Evolutionary conservation across 129 eudicot species (phyloP), one percentile per base, ranked within the genome.

Genomic region (Helichrysum umbraculigerum): DNA sequence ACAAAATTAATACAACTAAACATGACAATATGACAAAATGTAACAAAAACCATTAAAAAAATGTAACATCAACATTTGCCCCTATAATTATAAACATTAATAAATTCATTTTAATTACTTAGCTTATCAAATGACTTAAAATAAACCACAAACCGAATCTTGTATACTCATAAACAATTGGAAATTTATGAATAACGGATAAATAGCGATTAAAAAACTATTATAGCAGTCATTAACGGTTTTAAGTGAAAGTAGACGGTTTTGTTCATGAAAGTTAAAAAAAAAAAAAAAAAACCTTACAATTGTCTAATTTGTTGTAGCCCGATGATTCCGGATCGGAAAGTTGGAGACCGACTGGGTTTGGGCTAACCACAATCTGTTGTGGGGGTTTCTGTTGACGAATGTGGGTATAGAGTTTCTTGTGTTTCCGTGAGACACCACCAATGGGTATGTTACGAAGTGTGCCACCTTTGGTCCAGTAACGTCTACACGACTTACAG

Each of bases 381-480:
- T 25, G 50, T 66, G 35, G 30, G 14, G 51, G 69, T 20, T 12
- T 25, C 25, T 7, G 61, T 11, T 58, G 22, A 30, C 64, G 71
- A 15, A 29, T 58, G 41, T 44, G 82, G 29, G 33, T 16, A 30
- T n/a, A 65, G 5, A 70, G 25, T 74, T 84, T 90, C 58, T 90
- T 90, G 75, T 76, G 88, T 56, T 93, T 90, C 47, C 97, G 76
- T 60, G 96, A 85, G 5, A 89, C 89, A 2, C 97, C 97, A n/a
- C 98, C 98, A 5, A 87, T 90, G 7, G 98, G 98, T 82, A 93
- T 90, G 86, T 90, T 93, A 52, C 98, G 78, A 6, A 93, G 88
- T 72, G 97, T 88, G 20, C 98, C 98, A 20, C 98, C 98, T 84
- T 88, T 90, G 56, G 98, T 93, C 98, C 98, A 93, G 22, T 93